Evolutionary conservation across 495 filamentous ascomycete species (phyloP).

Genomic region (Podospora appendiculata): DNA sequence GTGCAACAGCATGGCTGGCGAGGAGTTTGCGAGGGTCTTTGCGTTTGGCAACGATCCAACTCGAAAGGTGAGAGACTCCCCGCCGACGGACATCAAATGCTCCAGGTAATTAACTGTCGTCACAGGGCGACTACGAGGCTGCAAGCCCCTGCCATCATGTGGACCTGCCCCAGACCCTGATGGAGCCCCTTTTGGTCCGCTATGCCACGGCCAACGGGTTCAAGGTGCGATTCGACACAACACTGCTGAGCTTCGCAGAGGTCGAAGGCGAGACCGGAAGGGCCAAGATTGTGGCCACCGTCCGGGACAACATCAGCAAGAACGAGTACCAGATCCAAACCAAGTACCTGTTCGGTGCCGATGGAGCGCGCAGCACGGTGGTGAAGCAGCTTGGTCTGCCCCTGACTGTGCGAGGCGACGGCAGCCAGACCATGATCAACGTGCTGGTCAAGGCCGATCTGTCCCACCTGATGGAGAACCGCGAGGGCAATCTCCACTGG

Average conservation of each 20-base stretch:
- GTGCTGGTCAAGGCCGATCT: constrained; percentile 42
- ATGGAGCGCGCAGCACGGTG: constrained; percentile 41
- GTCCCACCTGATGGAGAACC: constrained; percentile 32
- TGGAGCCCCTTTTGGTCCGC: constrained; percentile 41
- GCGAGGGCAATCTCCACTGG: constrained; percentile 48
- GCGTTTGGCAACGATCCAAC: constrained; percentile 42
- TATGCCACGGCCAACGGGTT: constrained; percentile 31
- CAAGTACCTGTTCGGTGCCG: constrained; percentile 47
- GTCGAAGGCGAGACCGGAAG: constrained; percentile 3
- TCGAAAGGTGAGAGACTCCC: constrained; percentile 17
- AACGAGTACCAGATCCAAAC: constrained; percentile 32
- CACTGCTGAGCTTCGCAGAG: constrained; percentile 20
- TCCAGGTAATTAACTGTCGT: neutral
- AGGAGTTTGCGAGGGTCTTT: constrained; percentile 41
- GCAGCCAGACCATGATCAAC: constrained; percentile 39
- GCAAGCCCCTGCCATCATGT: constrained; percentile 34
- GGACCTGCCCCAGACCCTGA: constrained; percentile 37
- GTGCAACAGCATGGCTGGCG: constrained; percentile 43
- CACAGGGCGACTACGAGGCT: constrained; percentile 41
- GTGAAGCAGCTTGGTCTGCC: constrained; percentile 34
- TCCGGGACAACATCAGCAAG: constrained; percentile 32
- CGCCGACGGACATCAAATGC: neutral
- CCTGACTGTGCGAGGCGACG: constrained; percentile 24
- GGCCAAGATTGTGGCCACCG: constrained; percentile 19
- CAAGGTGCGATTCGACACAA: constrained; percentile 29